Evolutionary conservation across 768 basidiomycete genomes (phyloP), one percentile per base, ranked within the genome.

Genomic region (Boletus subparvulus): DNA sequence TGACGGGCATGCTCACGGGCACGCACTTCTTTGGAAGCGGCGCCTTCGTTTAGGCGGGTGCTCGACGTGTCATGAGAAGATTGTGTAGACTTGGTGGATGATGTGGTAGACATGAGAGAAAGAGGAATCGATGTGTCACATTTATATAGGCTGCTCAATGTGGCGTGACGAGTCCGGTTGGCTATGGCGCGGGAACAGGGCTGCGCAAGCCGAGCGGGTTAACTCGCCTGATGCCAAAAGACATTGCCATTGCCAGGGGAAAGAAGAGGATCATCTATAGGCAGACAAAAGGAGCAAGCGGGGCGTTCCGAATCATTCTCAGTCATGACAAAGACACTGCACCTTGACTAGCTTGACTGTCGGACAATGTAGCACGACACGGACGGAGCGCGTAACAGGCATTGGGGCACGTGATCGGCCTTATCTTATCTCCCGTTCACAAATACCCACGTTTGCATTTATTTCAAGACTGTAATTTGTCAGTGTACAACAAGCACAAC

Each of bases 1-100:
- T 71, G 71, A 54, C 73, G 71, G 9, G 71, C 71, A 32, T 69
- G 73, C 61, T 72, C 71, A 13, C 59, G 64, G 21, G 71, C 73
- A 16, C 71, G 71, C 39, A 64, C 63, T 49, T 74, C 71, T 52
- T 72, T 72, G 35, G 62, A 47, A 28, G 7, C 51, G 3, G 49
- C 11, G 28, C 56, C 58, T 50, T 62, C 67, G 40, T 61, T 62
- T 48, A 65, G 19, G 46, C 60, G 59, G 49, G 54, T 44, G 44
- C 37, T 51, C 43, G 44, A 47, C 21, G 56, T 46, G 41, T 71
- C 67, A 65, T 70, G 54, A 45, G 52, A 33, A 28, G 58, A 41
- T 49, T 53, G 47, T 36, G 62, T 60, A 26, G 71, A 54, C 50
- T 61, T 62, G 53, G 54, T 60, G 42, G 61, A 58, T 51, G 67